A percentile compares a stretch with the other conserved stretches of the same genome.
Conservation (phyloP, 257 asterid genomes). For the Solanum dulcamara region DNA sequence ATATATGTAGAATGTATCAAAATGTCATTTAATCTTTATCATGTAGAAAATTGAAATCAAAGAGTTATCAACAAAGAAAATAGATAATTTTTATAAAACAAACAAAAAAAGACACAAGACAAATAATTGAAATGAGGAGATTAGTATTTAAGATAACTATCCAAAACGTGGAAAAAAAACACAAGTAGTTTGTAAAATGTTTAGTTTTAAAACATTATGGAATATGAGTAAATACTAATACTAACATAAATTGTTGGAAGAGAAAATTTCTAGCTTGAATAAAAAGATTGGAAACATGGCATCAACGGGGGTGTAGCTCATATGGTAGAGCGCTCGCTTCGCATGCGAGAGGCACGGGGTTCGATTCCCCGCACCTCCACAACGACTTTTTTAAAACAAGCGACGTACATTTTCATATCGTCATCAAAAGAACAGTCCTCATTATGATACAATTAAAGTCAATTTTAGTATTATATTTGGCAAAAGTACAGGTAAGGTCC, state of each 20-base stretch:
- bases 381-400: too few relatives aligned
- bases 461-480: too few relatives aligned
- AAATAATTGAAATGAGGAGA: too few relatives aligned
- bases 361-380: conserved; percentile 99
- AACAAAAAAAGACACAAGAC: too few relatives aligned
- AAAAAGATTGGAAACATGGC: not conserved
- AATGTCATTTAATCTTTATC: too few relatives aligned
- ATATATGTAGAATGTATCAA: too few relatives aligned
- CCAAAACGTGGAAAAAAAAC: not conserved
- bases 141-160: not conserved
- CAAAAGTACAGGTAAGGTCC: too few relatives aligned
- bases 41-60: too few relatives aligned
- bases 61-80: too few relatives aligned
- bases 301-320: conserved; percentile 88
- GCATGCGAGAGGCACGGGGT: conserved; percentile 99
- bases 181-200: not conserved
- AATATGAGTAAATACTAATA: not conserved
- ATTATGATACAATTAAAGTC: too few relatives aligned
- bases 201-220: not conserved
- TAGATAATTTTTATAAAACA: rapidly evolving
- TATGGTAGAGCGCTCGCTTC: conserved; percentile 99
- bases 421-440: too few relatives aligned
- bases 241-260: not conserved
- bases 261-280: not conserved
- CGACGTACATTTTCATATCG: too few relatives aligned